Base-by-base conservation (phyloP, 768 basidiomycete genomes). In the Hygrophorus russula region DNA sequence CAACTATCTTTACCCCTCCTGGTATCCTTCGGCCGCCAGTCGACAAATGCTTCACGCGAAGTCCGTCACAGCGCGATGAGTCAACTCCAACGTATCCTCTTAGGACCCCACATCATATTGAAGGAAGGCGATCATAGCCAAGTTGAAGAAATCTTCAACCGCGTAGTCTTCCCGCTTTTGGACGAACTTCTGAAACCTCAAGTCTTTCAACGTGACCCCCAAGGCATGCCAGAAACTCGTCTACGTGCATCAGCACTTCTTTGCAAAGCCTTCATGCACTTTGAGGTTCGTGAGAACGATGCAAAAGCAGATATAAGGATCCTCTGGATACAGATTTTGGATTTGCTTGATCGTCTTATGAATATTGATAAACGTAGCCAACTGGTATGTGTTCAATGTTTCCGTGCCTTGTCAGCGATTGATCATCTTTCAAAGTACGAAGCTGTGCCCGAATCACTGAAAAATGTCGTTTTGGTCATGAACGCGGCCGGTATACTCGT, bases 401-500 rank as follows among this genome's bases (percentile, higher is more conserved):
- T 40, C 49, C 34, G 51, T 32, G 7, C n/a, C 11, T 38, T 27
- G 15, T 30, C 10, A 20, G 6, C 20, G n/a, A 9, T 37, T 27
- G 41, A 43, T 43, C 9, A 36, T 29, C 31, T 45, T 18, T 32
- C 4, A 13, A 46, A 98, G 94, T 82, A 82, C 58, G 96, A 99
- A 59, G 94, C 94, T 0, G 74, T 96, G 14, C 91, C 90, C 1
- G 96, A 99, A 62, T 93, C 92, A 1, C 71, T 99, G 53, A 98
- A 97, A 66, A 98, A 98, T 55, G 87, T 94, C 39, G 65, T 99
- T 12, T 73, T 98, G 38, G 94, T 99, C 39, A 93, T 99, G 90
- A 82, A 92, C 53, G 88, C 92, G 1, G 82, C 83, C 1, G 74
- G 75, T 4, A 80, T 93, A 44, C 75, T 99, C 13, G 73, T 88